Conservation (phyloP, 441 rosid genomes). For the Adansonia grandidieri region DNA sequence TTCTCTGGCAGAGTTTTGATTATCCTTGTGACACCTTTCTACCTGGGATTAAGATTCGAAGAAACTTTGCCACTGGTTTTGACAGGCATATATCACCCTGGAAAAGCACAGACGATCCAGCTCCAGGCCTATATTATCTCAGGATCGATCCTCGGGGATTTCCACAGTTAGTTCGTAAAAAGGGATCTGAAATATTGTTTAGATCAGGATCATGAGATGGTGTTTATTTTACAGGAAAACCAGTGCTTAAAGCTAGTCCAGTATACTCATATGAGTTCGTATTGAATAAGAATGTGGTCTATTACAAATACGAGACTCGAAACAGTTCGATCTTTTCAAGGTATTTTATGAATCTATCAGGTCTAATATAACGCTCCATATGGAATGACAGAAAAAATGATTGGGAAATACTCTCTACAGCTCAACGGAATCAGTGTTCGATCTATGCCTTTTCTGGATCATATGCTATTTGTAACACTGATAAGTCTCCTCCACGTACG, state of each 20-base stretch:
- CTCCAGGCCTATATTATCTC: neutral
- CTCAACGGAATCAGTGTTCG: neutral
- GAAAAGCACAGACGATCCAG: constrained; percentile 20
- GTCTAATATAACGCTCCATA: constrained; percentile 28
- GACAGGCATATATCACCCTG: constrained; percentile 31
- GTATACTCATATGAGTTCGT: neutral
- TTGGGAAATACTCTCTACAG: constrained; percentile 24
- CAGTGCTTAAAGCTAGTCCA: neutral
- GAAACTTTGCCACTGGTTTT: constrained; percentile 19
- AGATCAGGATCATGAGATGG: constrained; percentile 7
- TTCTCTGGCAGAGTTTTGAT: constrained; percentile 39
- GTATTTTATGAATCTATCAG: neutral
- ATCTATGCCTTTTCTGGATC: neutral
- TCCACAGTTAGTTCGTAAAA: neutral
- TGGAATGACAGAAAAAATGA: constrained; percentile 17
- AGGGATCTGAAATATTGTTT: neutral
- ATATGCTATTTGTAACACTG: neutral
- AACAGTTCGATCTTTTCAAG: neutral
- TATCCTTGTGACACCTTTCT: constrained; percentile 28
- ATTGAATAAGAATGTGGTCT: neutral
- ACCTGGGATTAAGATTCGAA: constrained; percentile 34
- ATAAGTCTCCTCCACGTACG: neutral
- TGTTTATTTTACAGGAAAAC: neutral
- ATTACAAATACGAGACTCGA: neutral
- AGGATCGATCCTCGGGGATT: neutral